A percentile compares a stretch with the other conserved stretches of the same genome.
phyloP scores from a whole-genome alignment of 257 asterid genomes.

The Nicotiana knightiana region DNA sequence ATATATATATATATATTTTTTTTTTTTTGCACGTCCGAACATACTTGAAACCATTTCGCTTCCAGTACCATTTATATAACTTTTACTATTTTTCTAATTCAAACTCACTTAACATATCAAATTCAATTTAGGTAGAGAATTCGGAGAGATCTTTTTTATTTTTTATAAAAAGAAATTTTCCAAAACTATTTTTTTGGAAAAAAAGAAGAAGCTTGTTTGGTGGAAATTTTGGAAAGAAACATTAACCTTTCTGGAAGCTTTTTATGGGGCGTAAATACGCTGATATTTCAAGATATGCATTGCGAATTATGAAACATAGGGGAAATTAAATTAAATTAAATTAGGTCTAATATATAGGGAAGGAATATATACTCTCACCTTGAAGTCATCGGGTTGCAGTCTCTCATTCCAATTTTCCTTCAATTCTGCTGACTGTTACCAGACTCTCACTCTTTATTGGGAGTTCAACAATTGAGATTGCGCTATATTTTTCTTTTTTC shows the following conservation, averaged over 20 bases:
- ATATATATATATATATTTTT: no score
- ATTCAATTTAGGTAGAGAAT: no score
- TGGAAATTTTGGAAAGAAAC: neutral
- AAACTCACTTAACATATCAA: neutral
- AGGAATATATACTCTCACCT: conserved; percentile 33
- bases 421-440: conserved; percentile 37
- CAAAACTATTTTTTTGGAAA: neutral
- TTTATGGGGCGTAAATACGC: neutral
- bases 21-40: neutral
- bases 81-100: neutral
- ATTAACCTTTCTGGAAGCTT: neutral
- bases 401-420: conserved; percentile 17
- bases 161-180: neutral
- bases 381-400: conserved; percentile 46
- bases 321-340: neutral
- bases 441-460: conserved; percentile 10
- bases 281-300: neutral
- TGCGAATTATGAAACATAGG: neutral
- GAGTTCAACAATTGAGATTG: conserved; percentile 50
- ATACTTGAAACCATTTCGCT: neutral
- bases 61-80: no score
- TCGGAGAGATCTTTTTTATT: no score
- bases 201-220: neutral
- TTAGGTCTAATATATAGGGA: neutral
- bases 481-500: conserved; percentile 20